Evolutionary conservation across 805 yeast species (phyloP).

Genomic region (Zygosaccharomyces pseudorouxii): DNA sequence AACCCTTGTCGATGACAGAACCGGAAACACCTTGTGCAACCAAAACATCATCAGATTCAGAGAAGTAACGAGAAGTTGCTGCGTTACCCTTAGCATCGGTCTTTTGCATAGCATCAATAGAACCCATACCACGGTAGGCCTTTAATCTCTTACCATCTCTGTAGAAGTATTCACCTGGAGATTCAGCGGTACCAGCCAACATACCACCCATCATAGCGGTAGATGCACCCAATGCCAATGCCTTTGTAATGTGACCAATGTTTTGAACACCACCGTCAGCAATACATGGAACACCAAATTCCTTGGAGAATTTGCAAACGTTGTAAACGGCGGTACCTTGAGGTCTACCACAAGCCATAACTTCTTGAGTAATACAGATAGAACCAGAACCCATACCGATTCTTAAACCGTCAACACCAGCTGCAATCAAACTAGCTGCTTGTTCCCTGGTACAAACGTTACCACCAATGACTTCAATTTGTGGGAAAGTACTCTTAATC

Average conservation of each 20-base stretch:
- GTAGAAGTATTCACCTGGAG: slow-evolving; percentile 98
- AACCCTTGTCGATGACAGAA: slow-evolving; percentile 94
- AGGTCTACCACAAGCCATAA: slow-evolving; percentile 99
- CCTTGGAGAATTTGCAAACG: slow-evolving; percentile 88
- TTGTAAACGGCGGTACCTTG: slow-evolving; percentile 98
- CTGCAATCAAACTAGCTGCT: slow-evolving; percentile 90
- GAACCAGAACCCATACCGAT: slow-evolving; percentile 99
- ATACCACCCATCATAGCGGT: slow-evolving; percentile 99
- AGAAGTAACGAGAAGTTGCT: slow-evolving; percentile 95
- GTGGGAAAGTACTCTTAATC: slow-evolving; percentile 77
- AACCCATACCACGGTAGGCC: slow-evolving; percentile 99
- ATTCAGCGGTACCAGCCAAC: slow-evolving; percentile 96
- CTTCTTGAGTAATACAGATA: slow-evolving; percentile 98
- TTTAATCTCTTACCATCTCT: slow-evolving; percentile 97
- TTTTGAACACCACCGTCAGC: slow-evolving; percentile 99
- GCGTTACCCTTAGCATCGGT: slow-evolving; percentile 89
- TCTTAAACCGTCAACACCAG: slow-evolving; percentile 97
- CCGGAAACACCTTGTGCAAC: slow-evolving; percentile 99
- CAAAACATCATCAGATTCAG: slow-evolving; percentile 89
- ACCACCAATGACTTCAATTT: slow-evolving; percentile 90
- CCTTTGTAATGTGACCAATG: slow-evolving; percentile 97
- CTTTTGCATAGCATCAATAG: slow-evolving; percentile 96
- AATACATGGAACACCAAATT: slow-evolving; percentile 96
- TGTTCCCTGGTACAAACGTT: slow-evolving; percentile 98
- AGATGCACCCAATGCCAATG: slow-evolving; percentile 94